Base-by-base conservation (phyloP, 352 stramenopile species). In the Globisporangium paddicum region DNA sequence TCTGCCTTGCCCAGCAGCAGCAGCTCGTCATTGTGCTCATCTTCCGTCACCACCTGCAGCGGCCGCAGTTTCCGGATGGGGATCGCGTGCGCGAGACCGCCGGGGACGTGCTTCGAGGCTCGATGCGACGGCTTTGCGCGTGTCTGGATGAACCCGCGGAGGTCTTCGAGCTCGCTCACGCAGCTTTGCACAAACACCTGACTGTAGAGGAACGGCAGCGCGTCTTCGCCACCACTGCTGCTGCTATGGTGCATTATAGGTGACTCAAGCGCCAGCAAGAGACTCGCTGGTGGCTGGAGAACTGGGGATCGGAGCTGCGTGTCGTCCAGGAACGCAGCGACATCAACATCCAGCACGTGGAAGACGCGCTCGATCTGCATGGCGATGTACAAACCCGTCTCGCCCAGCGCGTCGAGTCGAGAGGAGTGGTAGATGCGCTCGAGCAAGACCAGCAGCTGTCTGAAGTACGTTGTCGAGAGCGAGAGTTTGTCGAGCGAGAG, bases 321-420 rank as follows among this genome's bases (percentile, higher is more conserved):
- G 16, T 8, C 13, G 26, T 65, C 62, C 13, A 71, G 30, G 21
- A 68, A 61, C 3, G 46, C 57, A 19, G 40, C 37, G 14, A 60
- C 38, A 16, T 82, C 67, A 13, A 83, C 28, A 2, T 69, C 53
- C 6, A 88, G 56, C 1, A 76, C 47, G 23, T 78, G 66, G 47
- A 87, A 85, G 10, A 89, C 66, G 0, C 66, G 68, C 57, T 90
- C 78, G 30, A 89, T 75, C 64, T 90, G 81, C 63, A 90, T 65
- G 0, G 62, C 59, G 10, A 90, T 62, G 55, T 77, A 81, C 5
- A 87, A 49, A 0, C 78, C 75, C 14, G 75, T 88, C 50, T 90
- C 80, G 3, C 71, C 69, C 10, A 84, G 45, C 2, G 51, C 58
- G n/a, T 71, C 66, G 19, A 88, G 63, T 10, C 76, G 67, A 2